Base-by-base conservation (phyloP, 345 rosid species). In the Rhodamnia rubescens region DNA sequence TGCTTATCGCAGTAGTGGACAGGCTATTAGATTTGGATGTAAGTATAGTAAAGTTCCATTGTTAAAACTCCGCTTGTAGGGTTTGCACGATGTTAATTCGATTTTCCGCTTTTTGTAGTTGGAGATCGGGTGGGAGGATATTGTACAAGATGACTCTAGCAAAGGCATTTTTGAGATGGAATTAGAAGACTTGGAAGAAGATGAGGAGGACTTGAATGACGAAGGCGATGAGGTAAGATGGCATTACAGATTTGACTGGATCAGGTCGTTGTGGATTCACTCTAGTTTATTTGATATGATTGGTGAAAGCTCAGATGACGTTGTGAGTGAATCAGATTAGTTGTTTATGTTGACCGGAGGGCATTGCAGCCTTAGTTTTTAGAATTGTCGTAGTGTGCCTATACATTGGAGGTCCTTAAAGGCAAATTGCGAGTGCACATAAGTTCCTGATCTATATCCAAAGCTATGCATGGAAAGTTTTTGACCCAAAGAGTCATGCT, bases 81-180 rank as follows among this genome's bases (percentile, higher is more conserved):
- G 47, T 32, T 64, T 64, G 44, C 26, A 9, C 21, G 80, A 32
- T 36, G 47, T 32, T 36, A 69, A 69, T 36, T 36, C 80, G 36
- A 18, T 69, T 69, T 69, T 69, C 80, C 24, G 22, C 47, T 36
- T 32, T 69, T 42, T 89, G 5, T 84, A 96, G 98, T 89, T 94
- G 89, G 93, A 92, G 85, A 96, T 96, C 75, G 95, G 94, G 78
- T 95, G 98, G 96, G 96, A 96, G 89, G 94, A 92, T 85, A 93
- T 91, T 69, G 86, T 89, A 83, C 90, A 90, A 87, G 96, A 94
- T 55, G 98, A 96, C 80, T 89, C 94, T 53, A 85, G 84, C 83
- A 96, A 92, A 93, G 95, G 96, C 84, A 92, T 96, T 85, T 96
- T 96, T 89, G 92, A 92, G 83, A 94, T 94, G 92, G 99, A 96